A percentile compares a stretch with the other conserved stretches of the same genome.
phyloP scores from a whole-genome alignment of 1,284 basidiomycete species.

The Ustilago curta region DNA sequence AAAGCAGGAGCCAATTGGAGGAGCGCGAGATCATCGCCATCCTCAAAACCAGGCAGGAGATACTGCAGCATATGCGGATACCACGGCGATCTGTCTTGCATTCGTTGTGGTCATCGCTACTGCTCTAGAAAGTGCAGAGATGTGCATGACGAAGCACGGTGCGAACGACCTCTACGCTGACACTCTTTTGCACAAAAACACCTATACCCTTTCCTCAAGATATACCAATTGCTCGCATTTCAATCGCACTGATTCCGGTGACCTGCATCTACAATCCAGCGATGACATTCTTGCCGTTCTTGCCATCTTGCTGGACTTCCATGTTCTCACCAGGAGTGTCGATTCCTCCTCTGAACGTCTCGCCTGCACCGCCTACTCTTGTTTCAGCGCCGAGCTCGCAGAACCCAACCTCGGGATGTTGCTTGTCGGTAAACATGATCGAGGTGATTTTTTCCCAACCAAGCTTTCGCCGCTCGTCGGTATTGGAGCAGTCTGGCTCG shows the following conservation, averaged over 20 bases:
- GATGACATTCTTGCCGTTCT: slow-evolving; percentile 31
- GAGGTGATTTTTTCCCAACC: slow-evolving; percentile 31
- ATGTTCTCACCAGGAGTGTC: slow-evolving; percentile 40
- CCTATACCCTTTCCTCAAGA: neutral
- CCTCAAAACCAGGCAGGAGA: slow-evolving; percentile 20
- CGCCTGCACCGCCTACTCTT: slow-evolving; percentile 51
- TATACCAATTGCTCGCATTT: neutral
- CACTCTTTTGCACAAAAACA: neutral
- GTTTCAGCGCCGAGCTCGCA: slow-evolving; percentile 48
- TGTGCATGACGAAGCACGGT: slow-evolving; percentile 43
- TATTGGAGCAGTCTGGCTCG: slow-evolving; percentile 8
- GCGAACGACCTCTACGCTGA: slow-evolving; percentile 39
- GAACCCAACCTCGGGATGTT: slow-evolving; percentile 63
- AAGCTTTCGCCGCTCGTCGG: slow-evolving; percentile 21
- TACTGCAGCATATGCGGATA: slow-evolving; percentile 49
- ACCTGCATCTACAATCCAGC: slow-evolving; percentile 27
- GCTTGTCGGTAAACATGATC: slow-evolving; percentile 50
- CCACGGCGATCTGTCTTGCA: slow-evolving; percentile 40
- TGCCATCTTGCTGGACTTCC: slow-evolving; percentile 2
- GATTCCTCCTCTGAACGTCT: slow-evolving; percentile 54
- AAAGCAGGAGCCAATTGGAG: slow-evolving; percentile 29
- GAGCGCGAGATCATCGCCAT: slow-evolving; percentile 20
- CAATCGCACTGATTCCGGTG: neutral
- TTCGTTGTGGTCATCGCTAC: slow-evolving; percentile 39
- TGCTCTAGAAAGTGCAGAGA: slow-evolving; percentile 36